A percentile compares a stretch with the other conserved stretches of the same genome.
phyloP scores from a whole-genome alignment of 1,284 basidiomycete species.

The Gomphus bonarii region DNA sequence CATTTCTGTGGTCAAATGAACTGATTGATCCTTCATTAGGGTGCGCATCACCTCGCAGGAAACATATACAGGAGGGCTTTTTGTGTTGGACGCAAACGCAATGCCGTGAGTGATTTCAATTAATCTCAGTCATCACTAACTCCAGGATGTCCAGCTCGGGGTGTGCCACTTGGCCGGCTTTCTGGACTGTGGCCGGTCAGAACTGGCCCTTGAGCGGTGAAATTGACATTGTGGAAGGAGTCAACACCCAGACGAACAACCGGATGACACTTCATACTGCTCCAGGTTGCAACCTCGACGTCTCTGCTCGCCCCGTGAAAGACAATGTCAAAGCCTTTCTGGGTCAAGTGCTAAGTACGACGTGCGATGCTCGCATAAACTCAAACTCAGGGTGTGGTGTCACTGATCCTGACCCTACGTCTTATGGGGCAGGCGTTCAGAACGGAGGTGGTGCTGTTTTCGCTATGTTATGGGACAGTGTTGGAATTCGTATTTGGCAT shows the following conservation, averaged over 20 bases:
- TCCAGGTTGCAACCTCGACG: constrained; percentile 42
- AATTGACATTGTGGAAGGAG: constrained; percentile 68
- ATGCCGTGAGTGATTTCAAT: constrained; percentile 19
- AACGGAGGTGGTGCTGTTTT: constrained; percentile 59
- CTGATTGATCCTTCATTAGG: constrained; percentile 24
- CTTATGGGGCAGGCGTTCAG: constrained; percentile 70
- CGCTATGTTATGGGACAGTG: constrained; percentile 57
- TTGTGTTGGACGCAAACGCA: constrained; percentile 61
- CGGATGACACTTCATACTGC: constrained; percentile 65
- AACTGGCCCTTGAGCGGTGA: constrained; percentile 68
- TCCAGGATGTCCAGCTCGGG: constrained; percentile 46
- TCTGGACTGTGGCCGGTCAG: constrained; percentile 39
- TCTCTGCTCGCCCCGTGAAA: constrained; percentile 19
- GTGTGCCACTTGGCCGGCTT: constrained; percentile 77
- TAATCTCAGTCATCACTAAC: constrained; percentile 26
- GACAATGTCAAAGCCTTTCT: constrained; percentile 21
- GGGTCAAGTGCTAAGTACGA: constrained; percentile 26
- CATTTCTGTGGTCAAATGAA: constrained; percentile 11
- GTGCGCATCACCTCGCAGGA: constrained; percentile 66
- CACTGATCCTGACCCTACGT: constrained; percentile 35
- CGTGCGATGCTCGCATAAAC: constrained; percentile 36
- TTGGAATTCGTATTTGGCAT: constrained; percentile 71
- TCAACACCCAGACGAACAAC: constrained; percentile 44
- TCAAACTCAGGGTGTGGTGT: constrained; percentile 64
- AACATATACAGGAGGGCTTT: constrained; percentile 57